These are phyloP conservation scores for Sphaerobolus stellatus DNA, from an alignment of 1,284 basidiomycete species.

Conservation along the genomic window DNA sequence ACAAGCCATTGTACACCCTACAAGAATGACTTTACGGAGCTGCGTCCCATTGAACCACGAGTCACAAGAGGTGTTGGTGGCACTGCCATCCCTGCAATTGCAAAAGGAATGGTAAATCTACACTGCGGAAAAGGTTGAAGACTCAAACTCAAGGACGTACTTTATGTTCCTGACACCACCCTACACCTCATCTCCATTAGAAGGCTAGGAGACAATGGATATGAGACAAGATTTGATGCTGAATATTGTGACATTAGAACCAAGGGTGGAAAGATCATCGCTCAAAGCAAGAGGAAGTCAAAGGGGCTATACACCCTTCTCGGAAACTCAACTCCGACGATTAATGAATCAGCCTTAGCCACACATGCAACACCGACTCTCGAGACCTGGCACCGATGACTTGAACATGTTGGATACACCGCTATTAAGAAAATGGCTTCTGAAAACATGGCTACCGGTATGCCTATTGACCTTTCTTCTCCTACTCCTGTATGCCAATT, in stretches of 20 bases:
- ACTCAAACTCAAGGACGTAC: neutral
- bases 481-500: slow-evolving; percentile 7
- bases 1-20: neutral
- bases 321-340: neutral
- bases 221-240: neutral
- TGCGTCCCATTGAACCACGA: neutral
- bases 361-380: slow-evolving; percentile 16
- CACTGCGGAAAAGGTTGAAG: neutral
- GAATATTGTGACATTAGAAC: neutral
- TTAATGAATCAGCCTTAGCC: neutral
- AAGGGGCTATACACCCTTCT: neutral
- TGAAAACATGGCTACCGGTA: slow-evolving; percentile 29
- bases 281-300: neutral
- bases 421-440: slow-evolving; percentile 28
- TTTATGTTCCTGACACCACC: neutral
- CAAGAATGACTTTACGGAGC: neutral
- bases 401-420: slow-evolving; percentile 32
- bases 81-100: neutral
- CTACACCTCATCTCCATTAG: neutral
- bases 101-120: neutral
- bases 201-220: neutral
- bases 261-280: neutral
- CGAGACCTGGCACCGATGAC: slow-evolving; percentile 32
- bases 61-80: neutral
- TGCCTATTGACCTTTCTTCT: slow-evolving; percentile 12